Evolutionary conservation across 2,329 filamentous ascomycete genomes (phyloP), one percentile per base, ranked within the genome.

Genomic region (Triangularia setosa): DNA sequence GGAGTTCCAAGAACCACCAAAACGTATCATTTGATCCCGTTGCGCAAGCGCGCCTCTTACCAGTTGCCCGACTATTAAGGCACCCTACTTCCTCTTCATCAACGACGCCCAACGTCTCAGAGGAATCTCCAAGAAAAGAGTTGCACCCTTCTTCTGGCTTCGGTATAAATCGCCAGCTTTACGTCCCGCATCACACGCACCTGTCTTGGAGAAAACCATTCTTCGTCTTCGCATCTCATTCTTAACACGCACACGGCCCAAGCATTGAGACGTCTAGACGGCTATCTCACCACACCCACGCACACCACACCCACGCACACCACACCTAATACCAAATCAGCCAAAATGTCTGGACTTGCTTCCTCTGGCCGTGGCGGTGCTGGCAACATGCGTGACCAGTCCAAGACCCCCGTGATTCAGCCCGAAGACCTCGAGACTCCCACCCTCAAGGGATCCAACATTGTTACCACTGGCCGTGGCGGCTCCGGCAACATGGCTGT

Each of bases 391-490:
- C 82, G 83, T 73, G 81, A 84, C 69, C 76, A 80, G 64, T 75
- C 79, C 68, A 77, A 81, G 67, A 80, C 80, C 14, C 76, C 77
- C 52, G 76, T 77, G 65, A 70, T 87, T 54, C 77, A 80, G 28
- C 79, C 86, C 59, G 79, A 85, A 68, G 90, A 94, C 73, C 86
- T 96, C 68, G 80, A 89, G 72, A 97, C 93, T 1, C 93, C 93
- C 0, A 90, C 87, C 12, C 86, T 98, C 74, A 97, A 96, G 79
- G 85, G 85, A 56, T 80, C 90, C n/a, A 82, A 44, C n/a, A 40
- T 91, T 69, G 93, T 94, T 74, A 97, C 93, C 21, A 97, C 93
- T 2, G 93, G 93, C 63, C 90, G 93, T 60, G 93, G 93, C 63
- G 93, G 93, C 66, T 88, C 86, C 4, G 93, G 93, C 65, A 97